Percentiles rank a stretch among this genome's conserved stretches.
These are phyloP conservation scores for Fusarium marasasianum DNA, from an alignment of 2,329 filamentous ascomycete species.

Conservation along the genomic window DNA sequence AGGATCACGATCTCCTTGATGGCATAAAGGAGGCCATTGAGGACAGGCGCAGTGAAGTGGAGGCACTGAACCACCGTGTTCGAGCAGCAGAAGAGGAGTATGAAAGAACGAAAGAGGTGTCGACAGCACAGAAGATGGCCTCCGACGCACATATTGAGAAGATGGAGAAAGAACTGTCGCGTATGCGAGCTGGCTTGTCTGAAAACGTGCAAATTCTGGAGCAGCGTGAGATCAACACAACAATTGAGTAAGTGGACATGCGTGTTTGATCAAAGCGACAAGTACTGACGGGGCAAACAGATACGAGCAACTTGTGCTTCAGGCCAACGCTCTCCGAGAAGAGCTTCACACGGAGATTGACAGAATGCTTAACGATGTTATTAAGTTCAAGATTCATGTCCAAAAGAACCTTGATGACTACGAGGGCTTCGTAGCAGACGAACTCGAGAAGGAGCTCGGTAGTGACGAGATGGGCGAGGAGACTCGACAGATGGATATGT, in stretches of 20 bases:
- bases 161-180: conserved; percentile 97
- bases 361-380: conserved; percentile 94
- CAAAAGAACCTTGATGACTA: conserved; percentile 94
- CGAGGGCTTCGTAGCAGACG: conserved; percentile 90
- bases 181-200: conserved; percentile 84
- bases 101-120: conserved; percentile 88
- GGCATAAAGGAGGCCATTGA: conserved; percentile 97
- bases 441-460: conserved; percentile 87
- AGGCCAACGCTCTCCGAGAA: conserved; percentile 85
- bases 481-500: conserved; percentile 59
- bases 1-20: conserved; percentile 91
- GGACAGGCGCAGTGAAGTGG: conserved; percentile 92
- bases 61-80: conserved; percentile 88
- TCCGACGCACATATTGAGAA: conserved; percentile 96
- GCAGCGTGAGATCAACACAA: conserved; percentile 94
- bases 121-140: conserved; percentile 85
- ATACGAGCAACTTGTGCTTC: conserved; percentile 90
- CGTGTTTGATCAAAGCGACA: background rate
- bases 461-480: conserved; percentile 67
- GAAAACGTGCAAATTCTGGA: conserved; percentile 93
- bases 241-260: conserved; percentile 79
- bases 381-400: conserved; percentile 98
- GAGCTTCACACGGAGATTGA: conserved; percentile 98
- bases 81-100: conserved; percentile 92
- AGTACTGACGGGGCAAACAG: conserved; percentile 53